phyloP scores from a whole-genome alignment of 176 grass and related monocot genomes.

The Juncus effusus region DNA sequence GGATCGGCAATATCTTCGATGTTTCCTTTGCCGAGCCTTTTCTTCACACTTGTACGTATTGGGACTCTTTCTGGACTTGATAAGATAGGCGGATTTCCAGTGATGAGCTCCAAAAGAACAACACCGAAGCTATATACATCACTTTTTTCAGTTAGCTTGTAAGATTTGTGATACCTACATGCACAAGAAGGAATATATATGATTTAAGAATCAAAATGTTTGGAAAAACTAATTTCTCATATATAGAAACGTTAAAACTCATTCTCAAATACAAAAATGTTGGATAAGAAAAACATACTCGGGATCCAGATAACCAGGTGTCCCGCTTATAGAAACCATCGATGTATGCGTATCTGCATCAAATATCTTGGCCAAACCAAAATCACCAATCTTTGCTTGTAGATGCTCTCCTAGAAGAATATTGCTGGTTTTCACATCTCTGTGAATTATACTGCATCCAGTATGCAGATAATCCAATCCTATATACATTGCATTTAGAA shows the following conservation, averaged over 20 bases:
- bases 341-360: constrained; percentile 12
- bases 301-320: constrained; percentile 44
- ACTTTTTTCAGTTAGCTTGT: constrained; percentile 23
- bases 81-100: constrained; percentile 8
- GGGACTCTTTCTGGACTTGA: constrained; percentile 6
- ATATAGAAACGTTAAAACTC: neutral
- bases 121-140: constrained; percentile 36
- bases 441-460: constrained; percentile 42
- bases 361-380: constrained; percentile 39
- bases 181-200: neutral
- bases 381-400: constrained; percentile 41
- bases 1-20: constrained; percentile 15
- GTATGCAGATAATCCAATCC: constrained; percentile 52
- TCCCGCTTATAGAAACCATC: constrained; percentile 25
- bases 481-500: neutral
- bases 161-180: constrained; percentile 9
- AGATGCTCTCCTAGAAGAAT: constrained; percentile 40
- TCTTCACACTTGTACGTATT: neutral
- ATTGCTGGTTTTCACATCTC: constrained; percentile 40
- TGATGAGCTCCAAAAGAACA: constrained; percentile 24
- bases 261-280: neutral
- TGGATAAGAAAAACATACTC: constrained; percentile 27
- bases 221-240: no score
- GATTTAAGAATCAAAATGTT: neutral
- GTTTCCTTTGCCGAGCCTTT: constrained; percentile 2